A percentile compares a stretch with the other conserved stretches of the same genome.
phyloP scores from a whole-genome alignment of 257 asterid species.

The Gentiana macrophylla region DNA sequence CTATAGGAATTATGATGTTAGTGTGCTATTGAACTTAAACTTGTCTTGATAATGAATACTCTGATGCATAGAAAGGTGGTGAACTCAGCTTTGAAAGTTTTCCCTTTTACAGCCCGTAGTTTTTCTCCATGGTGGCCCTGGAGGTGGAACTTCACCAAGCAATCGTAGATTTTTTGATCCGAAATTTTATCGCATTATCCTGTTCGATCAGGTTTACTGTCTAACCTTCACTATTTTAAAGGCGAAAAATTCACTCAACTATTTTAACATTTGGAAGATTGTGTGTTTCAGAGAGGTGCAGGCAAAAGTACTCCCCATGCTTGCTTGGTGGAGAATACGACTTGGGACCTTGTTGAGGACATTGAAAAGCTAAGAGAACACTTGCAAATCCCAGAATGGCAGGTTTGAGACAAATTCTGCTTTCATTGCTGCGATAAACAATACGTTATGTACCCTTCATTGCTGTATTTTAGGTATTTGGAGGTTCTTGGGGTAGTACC shows the following conservation, averaged over 20 bases:
- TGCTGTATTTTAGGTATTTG: conserved; percentile 63
- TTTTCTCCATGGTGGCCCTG: conserved; percentile 98
- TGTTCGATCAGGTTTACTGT: conserved; percentile 75
- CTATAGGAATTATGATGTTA: background rate
- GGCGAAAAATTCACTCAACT: too few relatives aligned
- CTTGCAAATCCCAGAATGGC: conserved; percentile 86
- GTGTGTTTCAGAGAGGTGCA: conserved; percentile 63
- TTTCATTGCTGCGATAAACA: conserved; percentile 3
- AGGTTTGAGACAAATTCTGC: conserved; percentile 29
- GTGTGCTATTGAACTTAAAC: background rate
- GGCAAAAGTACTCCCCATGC: conserved; percentile 96
- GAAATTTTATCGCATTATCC: conserved; percentile 56
- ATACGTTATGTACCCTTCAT: conserved; percentile 16
- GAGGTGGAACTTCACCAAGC: conserved; percentile 91
- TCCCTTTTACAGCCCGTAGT: conserved; percentile 59
- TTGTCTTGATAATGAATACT: too few relatives aligned
- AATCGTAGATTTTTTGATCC: conserved; percentile 95
- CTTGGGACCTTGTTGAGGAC: conserved; percentile 86
- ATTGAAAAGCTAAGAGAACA: conserved; percentile 79
- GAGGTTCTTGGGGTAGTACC: conserved; percentile 99
- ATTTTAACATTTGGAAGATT: conserved; percentile 1
- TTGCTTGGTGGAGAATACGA: conserved; percentile 81
- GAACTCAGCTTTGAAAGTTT: conserved; percentile 1
- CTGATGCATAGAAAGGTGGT: too few relatives aligned
- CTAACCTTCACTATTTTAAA: conserved; percentile 10